These are phyloP conservation scores for Chlamydomonas sphaeroides DNA, from an alignment of 139 green algal species.

Conservation along the genomic window DNA sequence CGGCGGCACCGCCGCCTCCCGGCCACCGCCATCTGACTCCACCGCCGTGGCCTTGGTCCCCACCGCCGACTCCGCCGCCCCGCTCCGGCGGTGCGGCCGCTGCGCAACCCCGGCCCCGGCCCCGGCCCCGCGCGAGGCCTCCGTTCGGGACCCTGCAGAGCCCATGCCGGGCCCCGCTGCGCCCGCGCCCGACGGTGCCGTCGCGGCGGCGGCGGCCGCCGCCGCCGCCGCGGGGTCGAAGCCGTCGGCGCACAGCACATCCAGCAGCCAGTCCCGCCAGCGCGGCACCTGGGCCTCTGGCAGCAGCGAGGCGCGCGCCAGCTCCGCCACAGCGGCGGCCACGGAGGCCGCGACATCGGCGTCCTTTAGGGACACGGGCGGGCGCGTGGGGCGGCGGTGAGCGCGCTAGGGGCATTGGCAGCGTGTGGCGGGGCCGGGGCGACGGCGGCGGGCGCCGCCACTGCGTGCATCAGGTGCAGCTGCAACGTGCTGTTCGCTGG, in stretches of 20 bases:
- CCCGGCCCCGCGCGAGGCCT: too few species aligned
- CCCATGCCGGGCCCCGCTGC: too few species aligned
- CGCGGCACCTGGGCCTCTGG: constrained; percentile 11
- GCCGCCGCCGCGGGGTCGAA: constrained; percentile 5
- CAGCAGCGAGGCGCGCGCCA: constrained; percentile 4
- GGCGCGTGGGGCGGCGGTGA: background rate
- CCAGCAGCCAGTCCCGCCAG: constrained; percentile 45
- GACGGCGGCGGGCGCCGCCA: too few species aligned
- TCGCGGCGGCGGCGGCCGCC: too few species aligned
- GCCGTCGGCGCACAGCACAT: constrained; percentile 30
- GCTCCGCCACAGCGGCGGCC: constrained; percentile 5
- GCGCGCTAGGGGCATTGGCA: background rate
- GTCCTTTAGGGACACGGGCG: too few species aligned
- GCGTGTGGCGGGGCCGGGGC: too few species aligned
- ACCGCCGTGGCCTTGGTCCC: background rate
- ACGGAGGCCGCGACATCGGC: background rate
- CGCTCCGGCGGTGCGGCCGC: background rate
- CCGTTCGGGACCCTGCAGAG: too few species aligned
- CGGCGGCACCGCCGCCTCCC: too few species aligned
- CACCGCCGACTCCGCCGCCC: background rate
- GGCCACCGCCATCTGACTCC: background rate
- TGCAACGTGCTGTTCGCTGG: too few species aligned
- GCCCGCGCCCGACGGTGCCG: too few species aligned
- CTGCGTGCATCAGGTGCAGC: too few species aligned
- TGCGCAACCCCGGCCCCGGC: too few species aligned